Evolutionary conservation across 31 red algal species (phyloP).

Genomic region (Porphyra umbilicalis): DNA sequence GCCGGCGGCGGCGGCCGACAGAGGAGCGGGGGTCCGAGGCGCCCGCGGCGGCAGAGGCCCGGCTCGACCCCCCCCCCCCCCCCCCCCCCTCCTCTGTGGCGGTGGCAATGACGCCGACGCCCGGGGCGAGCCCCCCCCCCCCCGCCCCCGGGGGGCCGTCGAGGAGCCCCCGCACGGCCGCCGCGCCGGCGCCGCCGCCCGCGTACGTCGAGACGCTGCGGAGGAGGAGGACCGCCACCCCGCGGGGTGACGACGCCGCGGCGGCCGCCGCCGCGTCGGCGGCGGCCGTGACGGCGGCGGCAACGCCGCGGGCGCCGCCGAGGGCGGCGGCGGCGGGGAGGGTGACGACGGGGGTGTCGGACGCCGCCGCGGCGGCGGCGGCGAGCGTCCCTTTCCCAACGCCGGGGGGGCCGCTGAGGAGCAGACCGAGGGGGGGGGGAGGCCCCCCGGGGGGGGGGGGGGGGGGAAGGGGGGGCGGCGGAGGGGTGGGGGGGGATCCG

Average conservation of each 20-base stretch:
- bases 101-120: background rate
- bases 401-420: background rate
- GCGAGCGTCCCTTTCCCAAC: background rate
- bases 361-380: background rate
- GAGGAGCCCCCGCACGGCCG: background rate
- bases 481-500: background rate
- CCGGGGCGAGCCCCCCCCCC: background rate
- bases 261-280: background rate
- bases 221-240: background rate
- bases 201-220: background rate
- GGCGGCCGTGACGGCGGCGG: background rate
- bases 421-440: background rate
- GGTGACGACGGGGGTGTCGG: background rate
- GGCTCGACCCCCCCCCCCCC: background rate
- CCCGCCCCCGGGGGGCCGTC: too few relatives aligned
- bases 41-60: background rate
- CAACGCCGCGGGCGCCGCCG: background rate
- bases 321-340: background rate
- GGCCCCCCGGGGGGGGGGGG: background rate
- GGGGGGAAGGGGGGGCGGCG: background rate
- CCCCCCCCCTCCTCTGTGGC: background rate
- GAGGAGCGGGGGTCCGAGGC: background rate
- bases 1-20: background rate
- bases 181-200: background rate
- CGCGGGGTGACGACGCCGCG: background rate